Evolutionary conservation across 352 stramenopile genomes (phyloP).

Genomic region (Phytophthora chlamydospora): DNA sequence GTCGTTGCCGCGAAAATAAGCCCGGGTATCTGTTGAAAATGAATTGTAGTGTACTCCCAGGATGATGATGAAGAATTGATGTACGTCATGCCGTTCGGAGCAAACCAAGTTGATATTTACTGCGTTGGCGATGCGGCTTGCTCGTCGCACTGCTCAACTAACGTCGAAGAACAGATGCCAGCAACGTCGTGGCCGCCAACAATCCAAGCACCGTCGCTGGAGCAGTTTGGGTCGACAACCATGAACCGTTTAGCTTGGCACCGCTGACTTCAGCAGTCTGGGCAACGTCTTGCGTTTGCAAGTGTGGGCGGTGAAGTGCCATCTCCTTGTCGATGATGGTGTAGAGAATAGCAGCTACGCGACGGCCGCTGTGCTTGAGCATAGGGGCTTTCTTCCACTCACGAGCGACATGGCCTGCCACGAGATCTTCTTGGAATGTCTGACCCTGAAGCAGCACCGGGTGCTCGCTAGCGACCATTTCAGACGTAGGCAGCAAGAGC

Average conservation of each 20-base stretch:
- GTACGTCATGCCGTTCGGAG: slow-evolving; percentile 25
- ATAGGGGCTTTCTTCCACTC: slow-evolving; percentile 88
- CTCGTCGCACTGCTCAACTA: neutral
- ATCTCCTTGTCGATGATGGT: slow-evolving; percentile 89
- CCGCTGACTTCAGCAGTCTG: slow-evolving; percentile 4
- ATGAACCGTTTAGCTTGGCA: slow-evolving; percentile 4
- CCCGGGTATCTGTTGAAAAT: slow-evolving; percentile 27
- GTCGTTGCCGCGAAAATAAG: slow-evolving; percentile 27
- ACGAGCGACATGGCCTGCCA: slow-evolving; percentile 38
- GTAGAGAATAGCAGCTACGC: slow-evolving; percentile 84
- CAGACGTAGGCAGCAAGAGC: slow-evolving; percentile 69
- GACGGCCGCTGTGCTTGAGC: slow-evolving; percentile 85
- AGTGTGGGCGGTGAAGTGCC: slow-evolving; percentile 42
- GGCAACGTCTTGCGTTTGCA: slow-evolving; percentile 8
- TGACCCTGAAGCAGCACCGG: slow-evolving; percentile 79
- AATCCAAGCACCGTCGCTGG: slow-evolving; percentile 30
- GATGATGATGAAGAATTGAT: slow-evolving; percentile 25
- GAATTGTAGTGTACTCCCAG: slow-evolving; percentile 17
- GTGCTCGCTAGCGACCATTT: slow-evolving; percentile 58
- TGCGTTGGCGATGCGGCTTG: slow-evolving; percentile 3
- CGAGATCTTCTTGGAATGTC: slow-evolving; percentile 74
- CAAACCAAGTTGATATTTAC: slow-evolving; percentile 22
- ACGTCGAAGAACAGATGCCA: slow-evolving; percentile 34
- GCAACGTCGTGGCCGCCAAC: slow-evolving; percentile 30
- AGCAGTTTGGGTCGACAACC: slow-evolving; percentile 14